A percentile compares a stretch with the other conserved stretches of the same genome.
Evolutionary conservation across 2,329 filamentous ascomycete genomes (phyloP).

Genomic region (Tricladium varicosporioides): DNA sequence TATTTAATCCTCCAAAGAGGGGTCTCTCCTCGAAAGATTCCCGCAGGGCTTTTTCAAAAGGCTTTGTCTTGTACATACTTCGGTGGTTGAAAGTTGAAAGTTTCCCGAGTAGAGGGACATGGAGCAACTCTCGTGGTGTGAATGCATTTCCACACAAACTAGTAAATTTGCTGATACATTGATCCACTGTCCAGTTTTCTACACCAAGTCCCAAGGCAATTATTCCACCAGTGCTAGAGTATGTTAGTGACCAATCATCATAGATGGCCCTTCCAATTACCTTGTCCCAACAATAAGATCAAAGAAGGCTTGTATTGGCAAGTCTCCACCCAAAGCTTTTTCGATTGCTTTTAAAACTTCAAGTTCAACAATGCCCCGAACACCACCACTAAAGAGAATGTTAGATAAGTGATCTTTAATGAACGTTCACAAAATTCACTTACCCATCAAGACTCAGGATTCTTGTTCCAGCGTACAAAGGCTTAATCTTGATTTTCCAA

Average conservation of each 20-base stretch:
- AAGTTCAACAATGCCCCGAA: conserved; percentile 13
- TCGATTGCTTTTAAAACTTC: conserved; percentile 10
- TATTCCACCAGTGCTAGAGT: conserved; percentile 8
- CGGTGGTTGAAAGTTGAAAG: not conserved
- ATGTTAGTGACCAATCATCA: not conserved
- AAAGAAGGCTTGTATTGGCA: conserved; percentile 15
- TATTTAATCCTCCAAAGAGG: conserved; percentile 2
- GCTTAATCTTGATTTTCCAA: conserved; percentile 10
- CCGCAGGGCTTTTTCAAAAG: conserved; percentile 1
- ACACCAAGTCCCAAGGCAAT: conserved; percentile 9
- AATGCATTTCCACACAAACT: conserved; percentile 3
- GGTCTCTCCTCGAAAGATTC: not conserved
- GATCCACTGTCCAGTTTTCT: conserved; percentile 2
- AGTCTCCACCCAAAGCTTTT: not conserved
- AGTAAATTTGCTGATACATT: conserved; percentile 3
- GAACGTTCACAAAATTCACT: not conserved
- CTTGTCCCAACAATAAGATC: conserved; percentile 18
- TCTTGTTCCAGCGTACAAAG: conserved; percentile 5
- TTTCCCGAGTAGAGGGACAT: not conserved
- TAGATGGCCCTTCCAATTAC: not conserved
- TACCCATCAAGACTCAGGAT: conserved; percentile 12
- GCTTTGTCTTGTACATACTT: conserved; percentile 1
- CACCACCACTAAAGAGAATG: not conserved
- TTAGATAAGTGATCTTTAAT: not conserved
- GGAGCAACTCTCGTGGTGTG: not conserved